These are phyloP conservation scores for Hippophae gyantsensis DNA, from an alignment of 306 rosid species.

Conservation along the genomic window DNA sequence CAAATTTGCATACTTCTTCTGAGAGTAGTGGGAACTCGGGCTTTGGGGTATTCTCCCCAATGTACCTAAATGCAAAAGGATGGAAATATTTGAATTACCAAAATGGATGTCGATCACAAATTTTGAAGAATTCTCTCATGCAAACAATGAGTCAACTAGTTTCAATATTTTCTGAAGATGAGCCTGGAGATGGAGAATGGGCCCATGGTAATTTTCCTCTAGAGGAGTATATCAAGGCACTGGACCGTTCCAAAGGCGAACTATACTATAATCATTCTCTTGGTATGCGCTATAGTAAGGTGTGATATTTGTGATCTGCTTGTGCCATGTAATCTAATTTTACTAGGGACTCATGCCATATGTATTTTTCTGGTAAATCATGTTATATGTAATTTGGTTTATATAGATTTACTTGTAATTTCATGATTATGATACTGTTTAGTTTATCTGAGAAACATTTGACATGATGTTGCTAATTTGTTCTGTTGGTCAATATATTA, in stretches of 20 bases:
- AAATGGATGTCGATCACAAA: conserved; percentile 39
- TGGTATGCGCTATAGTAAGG: conserved; percentile 92
- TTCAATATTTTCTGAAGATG: conserved; percentile 62
- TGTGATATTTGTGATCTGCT: conserved; percentile 21
- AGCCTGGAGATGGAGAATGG: conserved; percentile 80
- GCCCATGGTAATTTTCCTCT: conserved; percentile 82
- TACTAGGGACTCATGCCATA: neutral
- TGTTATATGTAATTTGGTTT: neutral
- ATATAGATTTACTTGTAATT: neutral
- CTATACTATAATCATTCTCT: conserved; percentile 71
- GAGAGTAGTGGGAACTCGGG: conserved; percentile 59
- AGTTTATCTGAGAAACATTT: conserved; percentile 4
- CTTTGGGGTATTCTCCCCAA: conserved; percentile 58
- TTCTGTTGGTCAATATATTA: conserved; percentile 27
- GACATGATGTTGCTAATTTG: conserved; percentile 2
- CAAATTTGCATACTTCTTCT: conserved; percentile 45
- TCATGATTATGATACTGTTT: neutral
- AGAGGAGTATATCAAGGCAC: conserved; percentile 71
- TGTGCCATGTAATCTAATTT: neutral
- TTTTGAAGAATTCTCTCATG: conserved; percentile 33
- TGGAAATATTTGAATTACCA: conserved; percentile 41
- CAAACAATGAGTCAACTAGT: conserved; percentile 42
- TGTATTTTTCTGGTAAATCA: neutral
- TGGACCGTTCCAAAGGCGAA: conserved; percentile 78
- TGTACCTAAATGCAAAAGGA: conserved; percentile 56